phyloP scores from a whole-genome alignment of 805 yeast genomes.

The Wickerhamiella spandovensis region DNA sequence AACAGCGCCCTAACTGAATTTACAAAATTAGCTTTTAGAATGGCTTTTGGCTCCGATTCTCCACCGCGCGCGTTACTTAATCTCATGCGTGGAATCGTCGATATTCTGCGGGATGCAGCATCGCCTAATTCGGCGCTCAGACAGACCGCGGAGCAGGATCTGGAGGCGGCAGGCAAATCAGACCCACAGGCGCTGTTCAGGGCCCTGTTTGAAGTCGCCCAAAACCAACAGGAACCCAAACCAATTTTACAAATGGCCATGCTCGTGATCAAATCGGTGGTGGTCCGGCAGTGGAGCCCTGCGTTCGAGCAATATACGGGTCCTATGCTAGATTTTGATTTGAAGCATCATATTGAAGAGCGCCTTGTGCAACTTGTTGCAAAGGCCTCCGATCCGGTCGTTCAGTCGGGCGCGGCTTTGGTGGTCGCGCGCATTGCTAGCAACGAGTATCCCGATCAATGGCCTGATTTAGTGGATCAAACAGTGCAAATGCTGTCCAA shows the following conservation, averaged over 20 bases:
- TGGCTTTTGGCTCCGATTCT: too few species aligned
- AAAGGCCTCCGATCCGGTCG: slow-evolving; percentile 30
- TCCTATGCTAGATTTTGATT: slow-evolving; percentile 41
- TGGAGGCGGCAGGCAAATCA: not conserved
- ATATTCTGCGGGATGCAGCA: not conserved
- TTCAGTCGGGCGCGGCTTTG: slow-evolving; percentile 55
- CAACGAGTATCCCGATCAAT: slow-evolving; percentile 88
- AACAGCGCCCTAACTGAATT: too few species aligned
- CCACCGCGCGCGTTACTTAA: not conserved
- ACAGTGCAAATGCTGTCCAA: slow-evolving; percentile 23
- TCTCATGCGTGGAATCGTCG: not conserved
- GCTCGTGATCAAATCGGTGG: slow-evolving; percentile 51
- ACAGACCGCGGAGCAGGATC: slow-evolving; percentile 1
- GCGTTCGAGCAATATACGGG: slow-evolving; percentile 68
- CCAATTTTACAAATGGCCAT: slow-evolving; percentile 42
- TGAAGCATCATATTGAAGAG: slow-evolving; percentile 39
- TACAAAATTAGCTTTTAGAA: too few species aligned
- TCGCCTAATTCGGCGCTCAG: slow-evolving; percentile 1
- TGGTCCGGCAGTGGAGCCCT: slow-evolving; percentile 69
- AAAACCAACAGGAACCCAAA: not conserved
- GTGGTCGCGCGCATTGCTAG: slow-evolving; percentile 75
- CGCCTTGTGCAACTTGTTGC: slow-evolving; percentile 37
- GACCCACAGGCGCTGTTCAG: slow-evolving; percentile 9
- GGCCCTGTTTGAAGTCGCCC: slow-evolving; percentile 9
- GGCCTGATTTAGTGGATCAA: slow-evolving; percentile 51